These are phyloP conservation scores for Eucalyptus regnans DNA, from an alignment of 345 rosid species.

Conservation along the genomic window DNA sequence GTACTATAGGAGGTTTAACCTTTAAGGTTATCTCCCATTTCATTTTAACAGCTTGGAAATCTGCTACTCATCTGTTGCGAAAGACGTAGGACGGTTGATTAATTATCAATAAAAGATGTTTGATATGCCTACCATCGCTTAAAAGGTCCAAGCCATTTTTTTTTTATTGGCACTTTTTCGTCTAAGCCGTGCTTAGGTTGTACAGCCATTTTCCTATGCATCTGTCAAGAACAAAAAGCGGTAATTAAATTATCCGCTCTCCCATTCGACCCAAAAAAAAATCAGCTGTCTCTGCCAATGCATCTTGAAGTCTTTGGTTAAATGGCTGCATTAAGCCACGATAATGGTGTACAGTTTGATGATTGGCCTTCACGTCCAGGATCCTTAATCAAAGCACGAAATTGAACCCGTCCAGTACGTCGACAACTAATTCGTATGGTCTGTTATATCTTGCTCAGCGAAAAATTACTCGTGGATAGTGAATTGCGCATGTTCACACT, in stretches of 20 bases:
- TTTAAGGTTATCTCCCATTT: neutral
- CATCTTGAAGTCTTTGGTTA: neutral
- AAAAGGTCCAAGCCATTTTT: too few species aligned
- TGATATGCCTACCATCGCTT: too few species aligned
- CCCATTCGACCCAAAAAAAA: too few species aligned
- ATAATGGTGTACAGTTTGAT: too few species aligned
- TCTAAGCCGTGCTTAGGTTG: neutral
- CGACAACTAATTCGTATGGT: neutral
- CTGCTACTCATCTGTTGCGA: too few species aligned
- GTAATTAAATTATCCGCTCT: too few species aligned
- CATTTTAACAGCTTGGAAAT: constrained; percentile 8
- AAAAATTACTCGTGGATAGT: too few species aligned
- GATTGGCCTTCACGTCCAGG: neutral
- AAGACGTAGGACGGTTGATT: too few species aligned
- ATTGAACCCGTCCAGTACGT: neutral
- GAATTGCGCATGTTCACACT: neutral
- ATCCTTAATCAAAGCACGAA: neutral
- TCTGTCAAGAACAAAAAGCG: too few species aligned
- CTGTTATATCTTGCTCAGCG: neutral
- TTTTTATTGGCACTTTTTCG: neutral
- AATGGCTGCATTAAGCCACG: neutral
- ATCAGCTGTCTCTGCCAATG: neutral
- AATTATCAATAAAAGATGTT: too few species aligned
- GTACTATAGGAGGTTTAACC: neutral
- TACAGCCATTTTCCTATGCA: neutral